Evolutionary conservation across 2,329 filamentous ascomycete species (phyloP), one percentile per base, ranked within the genome.

Genomic region (Botrytis hyacinthi): DNA sequence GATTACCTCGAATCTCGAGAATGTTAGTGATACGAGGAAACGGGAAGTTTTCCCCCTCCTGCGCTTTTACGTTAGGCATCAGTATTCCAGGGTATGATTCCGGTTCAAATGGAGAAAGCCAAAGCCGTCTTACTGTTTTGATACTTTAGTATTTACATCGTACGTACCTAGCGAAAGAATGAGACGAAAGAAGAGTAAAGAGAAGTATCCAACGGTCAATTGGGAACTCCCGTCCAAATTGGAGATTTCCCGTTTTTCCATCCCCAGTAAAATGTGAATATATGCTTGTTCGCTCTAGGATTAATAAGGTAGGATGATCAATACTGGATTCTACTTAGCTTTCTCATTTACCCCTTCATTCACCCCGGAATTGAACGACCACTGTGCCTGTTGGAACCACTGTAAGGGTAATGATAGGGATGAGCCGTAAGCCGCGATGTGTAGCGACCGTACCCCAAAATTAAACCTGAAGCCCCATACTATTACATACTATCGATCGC

Each of bases 391-490:
- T 42, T 62, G 60, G 60, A n/a, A 62, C 63, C 44, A 51, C 32
- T n/a, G 63, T 37, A 67, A 32, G 63, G 63, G 32, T 67, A 67
- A 67, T 67, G 63, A 48, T 67, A 67, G 44, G 63, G 44, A 66
- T 37, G 63, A 37, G 44, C 46, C 32, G 44, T 51, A 67, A 37
- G 22, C 63, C 46, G 22, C 44, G 8, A 67, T 67, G 63, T 66
- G 63, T 51, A 66, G 63, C 63, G 63, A 66, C 29, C 26, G 29
- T 51, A 37, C 44, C 46, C 63, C 32, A 46, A 48, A 44, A 37
- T 22, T 67, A 40, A 48, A 66, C 35, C 22, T 67, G 46, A 40
- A 54, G 65, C 46, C 44, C 20, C 32, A 51, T n/a, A 66, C 14
- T 18, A 66, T 37, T 3, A 40, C 12, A 14, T 40, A 12, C 22